Base-by-base conservation (phyloP, 2,329 filamentous ascomycete species). In the Xenosphaeropsis pyriputrescens region DNA sequence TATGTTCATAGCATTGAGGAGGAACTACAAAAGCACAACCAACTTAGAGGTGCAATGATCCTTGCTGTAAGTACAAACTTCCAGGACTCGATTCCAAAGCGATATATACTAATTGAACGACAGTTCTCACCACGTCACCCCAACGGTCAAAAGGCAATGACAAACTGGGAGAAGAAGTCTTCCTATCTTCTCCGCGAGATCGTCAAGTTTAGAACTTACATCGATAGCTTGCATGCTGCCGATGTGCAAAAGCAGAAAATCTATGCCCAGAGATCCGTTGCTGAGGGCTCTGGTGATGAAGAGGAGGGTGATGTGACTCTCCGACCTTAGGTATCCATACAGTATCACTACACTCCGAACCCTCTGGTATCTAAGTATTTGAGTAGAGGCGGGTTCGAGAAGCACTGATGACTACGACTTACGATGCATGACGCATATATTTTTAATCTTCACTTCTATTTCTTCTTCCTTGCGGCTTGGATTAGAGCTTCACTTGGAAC, bases 131-230 rank as follows among this genome's bases (percentile, higher is more conserved):
- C 85, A 3, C 75, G 86, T 19, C 81, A 89, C 43, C 70, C 75
- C 29, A 96, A 96, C 51, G 73, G 79, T 13, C 66, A 65, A 44
- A 88, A 82, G 58, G 85, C 89, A 13, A 89, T 96, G 82, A 70
- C 79, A 15, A 98, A 98, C 58, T 98, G 91, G 89, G 88, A 98
- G 64, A 78, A 82, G 53, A 96, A 96, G 64, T 93, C 85, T 39
- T 79, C 84, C 19, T 94, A 96, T 55, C 63, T 98, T 31, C 68
- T 96, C 11, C 70, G 84, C 29, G 91, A 98, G 62, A 95, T 93
- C 56, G 86, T 96, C 58, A 96, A 96, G 59, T 96, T 94, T 62
- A 70, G 81, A 42, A 96, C 88, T 0, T 98, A 96, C 53, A 88
- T 95, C 47, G 91, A 96, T 56, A 79, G 76, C 26, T 63, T 98